Evolutionary conservation across 129 eudicot species (phyloP).

Genomic region (Arctium lappa): DNA sequence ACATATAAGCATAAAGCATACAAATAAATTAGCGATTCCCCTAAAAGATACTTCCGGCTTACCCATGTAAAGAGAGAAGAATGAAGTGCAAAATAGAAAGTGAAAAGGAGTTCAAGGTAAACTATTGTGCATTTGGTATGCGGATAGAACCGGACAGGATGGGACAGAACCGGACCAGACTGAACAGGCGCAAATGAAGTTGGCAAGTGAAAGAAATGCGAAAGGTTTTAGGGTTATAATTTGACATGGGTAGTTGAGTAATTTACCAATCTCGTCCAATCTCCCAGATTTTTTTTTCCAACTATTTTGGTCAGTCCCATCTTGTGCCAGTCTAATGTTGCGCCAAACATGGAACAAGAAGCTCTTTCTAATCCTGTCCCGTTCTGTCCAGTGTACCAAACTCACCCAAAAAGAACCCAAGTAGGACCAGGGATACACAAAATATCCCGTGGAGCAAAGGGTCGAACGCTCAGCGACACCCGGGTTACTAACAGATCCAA

Average conservation of each 20-base stretch:
- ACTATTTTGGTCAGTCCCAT: background rate
- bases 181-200: background rate
- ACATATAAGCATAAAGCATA: background rate
- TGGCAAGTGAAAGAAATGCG: background rate
- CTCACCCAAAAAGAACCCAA: background rate
- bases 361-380: too few relatives aligned
- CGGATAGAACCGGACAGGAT: background rate
- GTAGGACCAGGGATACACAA: background rate
- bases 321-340: background rate
- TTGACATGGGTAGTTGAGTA: background rate
- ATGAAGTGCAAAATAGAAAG: background rate
- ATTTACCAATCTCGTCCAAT: background rate
- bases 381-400: background rate
- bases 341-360: background rate
- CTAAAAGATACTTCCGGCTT: background rate
- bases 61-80: background rate
- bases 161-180: too few relatives aligned
- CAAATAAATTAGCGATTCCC: background rate
- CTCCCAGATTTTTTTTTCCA: background rate
- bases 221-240: background rate
- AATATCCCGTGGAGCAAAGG: background rate
- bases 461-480: background rate
- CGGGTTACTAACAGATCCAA: background rate
- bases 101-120: background rate
- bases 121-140: background rate